These are phyloP conservation scores for Cyclotella kingstonii DNA, from an alignment of 108 stramenopile species.

Conservation along the genomic window DNA sequence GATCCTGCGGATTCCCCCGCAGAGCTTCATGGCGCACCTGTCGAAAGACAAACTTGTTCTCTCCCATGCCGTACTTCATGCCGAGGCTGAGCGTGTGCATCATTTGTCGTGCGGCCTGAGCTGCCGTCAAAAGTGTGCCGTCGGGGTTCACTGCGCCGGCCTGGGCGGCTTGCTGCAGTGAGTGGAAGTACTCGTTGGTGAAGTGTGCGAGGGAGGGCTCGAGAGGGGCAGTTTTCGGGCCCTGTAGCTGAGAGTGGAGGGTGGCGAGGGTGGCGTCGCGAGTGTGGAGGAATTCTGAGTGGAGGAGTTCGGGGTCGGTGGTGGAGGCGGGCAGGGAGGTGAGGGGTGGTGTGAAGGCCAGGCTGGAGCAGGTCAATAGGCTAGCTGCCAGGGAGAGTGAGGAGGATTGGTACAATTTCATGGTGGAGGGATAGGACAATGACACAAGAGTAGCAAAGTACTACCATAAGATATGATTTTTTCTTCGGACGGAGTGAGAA, in stretches of 20 bases:
- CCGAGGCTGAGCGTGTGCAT: slow-evolving; percentile 60
- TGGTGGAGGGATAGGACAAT: too few species aligned
- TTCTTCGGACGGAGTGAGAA: too few species aligned
- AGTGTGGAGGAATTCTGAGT: slow-evolving; percentile 57
- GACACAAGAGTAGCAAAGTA: too few species aligned
- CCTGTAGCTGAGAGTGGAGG: slow-evolving; percentile 15
- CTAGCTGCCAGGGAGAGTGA: slow-evolving; percentile 7
- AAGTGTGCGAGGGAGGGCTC: slow-evolving; percentile 61
- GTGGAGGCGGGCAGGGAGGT: slow-evolving; percentile 20
- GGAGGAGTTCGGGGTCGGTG: background rate
- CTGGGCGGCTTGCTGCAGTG: slow-evolving; percentile 34
- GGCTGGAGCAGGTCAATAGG: slow-evolving; percentile 5
- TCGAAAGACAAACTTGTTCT: slow-evolving; percentile 58
- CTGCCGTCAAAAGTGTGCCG: slow-evolving; percentile 20
- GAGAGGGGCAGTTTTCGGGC: slow-evolving; percentile 20
- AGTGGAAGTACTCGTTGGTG: slow-evolving; percentile 72
- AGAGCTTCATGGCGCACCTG: slow-evolving; percentile 69
- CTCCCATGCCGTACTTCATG: slow-evolving; percentile 67
- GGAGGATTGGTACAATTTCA: too few species aligned
- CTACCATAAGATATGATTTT: too few species aligned
- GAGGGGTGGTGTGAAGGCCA: background rate
- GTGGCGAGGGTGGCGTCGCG: slow-evolving; percentile 38
- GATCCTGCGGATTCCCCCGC: slow-evolving; percentile 50
- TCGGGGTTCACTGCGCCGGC: slow-evolving; percentile 38
- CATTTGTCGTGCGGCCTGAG: slow-evolving; percentile 51